Percentiles rank a stretch among this genome's conserved stretches.
Evolutionary conservation across 106 monocot genomes (phyloP).

Genomic region (Xerophyta viscosa): DNA sequence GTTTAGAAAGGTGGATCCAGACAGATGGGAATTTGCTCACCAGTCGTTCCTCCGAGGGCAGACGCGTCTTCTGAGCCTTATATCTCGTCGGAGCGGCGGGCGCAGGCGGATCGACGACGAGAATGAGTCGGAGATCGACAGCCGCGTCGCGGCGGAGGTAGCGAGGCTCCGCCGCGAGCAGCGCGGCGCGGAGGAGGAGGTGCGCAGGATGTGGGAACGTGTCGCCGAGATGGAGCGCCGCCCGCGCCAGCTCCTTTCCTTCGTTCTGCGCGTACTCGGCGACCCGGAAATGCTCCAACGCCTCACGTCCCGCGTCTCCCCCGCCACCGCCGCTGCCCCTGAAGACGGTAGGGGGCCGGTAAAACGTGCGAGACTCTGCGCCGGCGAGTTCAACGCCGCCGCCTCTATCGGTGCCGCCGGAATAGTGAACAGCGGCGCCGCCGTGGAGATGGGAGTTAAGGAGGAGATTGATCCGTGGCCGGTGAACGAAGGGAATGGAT

Average conservation of each 20-base stretch:
- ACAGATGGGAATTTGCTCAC: background rate
- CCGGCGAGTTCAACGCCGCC: background rate
- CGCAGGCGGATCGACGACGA: background rate
- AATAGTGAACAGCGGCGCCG: too few species aligned
- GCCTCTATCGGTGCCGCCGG: too few species aligned
- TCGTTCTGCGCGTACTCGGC: background rate
- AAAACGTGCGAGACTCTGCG: background rate
- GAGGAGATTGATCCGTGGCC: background rate
- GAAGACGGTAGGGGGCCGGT: background rate
- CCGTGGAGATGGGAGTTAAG: background rate
- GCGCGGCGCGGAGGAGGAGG: background rate
- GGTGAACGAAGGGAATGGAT: background rate
- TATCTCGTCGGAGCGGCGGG: background rate
- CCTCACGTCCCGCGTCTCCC: background rate
- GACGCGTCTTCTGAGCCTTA: background rate
- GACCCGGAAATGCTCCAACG: background rate
- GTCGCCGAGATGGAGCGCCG: background rate
- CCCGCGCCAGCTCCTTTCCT: background rate
- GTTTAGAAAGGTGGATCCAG: constrained; percentile 2
- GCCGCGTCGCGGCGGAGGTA: background rate
- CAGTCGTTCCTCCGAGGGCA: background rate
- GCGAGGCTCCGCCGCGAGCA: background rate
- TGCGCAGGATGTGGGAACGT: background rate
- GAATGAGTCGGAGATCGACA: background rate
- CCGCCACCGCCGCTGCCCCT: background rate